Evolutionary conservation across 208 protist species (phyloP).

Genomic region (Trichomonas tenax): DNA sequence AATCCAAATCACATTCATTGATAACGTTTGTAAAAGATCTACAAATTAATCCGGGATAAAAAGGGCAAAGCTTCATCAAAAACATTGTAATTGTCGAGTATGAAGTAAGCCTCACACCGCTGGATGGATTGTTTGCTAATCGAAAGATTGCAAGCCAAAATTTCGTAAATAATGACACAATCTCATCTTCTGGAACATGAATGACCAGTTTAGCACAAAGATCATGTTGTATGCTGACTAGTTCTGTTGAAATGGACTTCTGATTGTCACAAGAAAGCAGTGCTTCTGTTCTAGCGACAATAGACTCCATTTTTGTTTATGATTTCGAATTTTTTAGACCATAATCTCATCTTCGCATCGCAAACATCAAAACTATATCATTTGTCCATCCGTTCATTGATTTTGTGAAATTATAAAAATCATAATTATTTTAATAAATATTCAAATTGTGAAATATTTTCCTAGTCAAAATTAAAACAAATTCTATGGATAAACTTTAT

Average conservation of each 20-base stretch:
- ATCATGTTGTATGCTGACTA: not conserved
- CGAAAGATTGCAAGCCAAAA: not conserved
- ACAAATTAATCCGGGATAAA: not conserved
- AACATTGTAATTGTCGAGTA: not conserved
- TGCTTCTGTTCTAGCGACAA: not conserved
- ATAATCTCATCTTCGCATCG: too few relatives aligned
- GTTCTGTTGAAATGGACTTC: not conserved
- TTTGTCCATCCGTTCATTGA: too few relatives aligned
- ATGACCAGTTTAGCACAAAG: not conserved
- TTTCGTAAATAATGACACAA: not conserved
- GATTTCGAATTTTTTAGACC: too few relatives aligned
- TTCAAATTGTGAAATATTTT: too few relatives aligned
- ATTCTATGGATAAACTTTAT: too few relatives aligned
- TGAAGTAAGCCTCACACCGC: not conserved
- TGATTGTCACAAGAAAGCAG: not conserved
- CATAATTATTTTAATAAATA: too few relatives aligned
- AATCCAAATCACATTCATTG: not conserved
- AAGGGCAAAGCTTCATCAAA: not conserved
- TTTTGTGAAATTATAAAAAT: too few relatives aligned
- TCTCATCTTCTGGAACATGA: not conserved
- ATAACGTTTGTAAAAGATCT: not conserved
- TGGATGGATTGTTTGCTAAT: not conserved
- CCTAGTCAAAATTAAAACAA: too few relatives aligned
- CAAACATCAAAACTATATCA: too few relatives aligned
- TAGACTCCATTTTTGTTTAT: not conserved